These are phyloP conservation scores for Botryotinia globosa DNA, from an alignment of 2,329 filamentous ascomycete genomes.

Conservation along the genomic window DNA sequence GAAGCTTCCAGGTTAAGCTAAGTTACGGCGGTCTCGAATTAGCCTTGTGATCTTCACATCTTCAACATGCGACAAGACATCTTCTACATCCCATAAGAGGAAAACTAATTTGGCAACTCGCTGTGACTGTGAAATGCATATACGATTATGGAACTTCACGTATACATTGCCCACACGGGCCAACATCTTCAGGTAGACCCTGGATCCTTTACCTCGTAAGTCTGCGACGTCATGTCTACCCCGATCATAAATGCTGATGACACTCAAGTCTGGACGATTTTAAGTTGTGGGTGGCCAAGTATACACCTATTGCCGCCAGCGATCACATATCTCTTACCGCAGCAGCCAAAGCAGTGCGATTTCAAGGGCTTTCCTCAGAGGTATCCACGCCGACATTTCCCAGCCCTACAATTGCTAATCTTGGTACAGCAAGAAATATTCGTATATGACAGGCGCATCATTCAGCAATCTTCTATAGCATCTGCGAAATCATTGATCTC, in stretches of 20 bases:
- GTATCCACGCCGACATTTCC: conserved; percentile 45
- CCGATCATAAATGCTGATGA: conserved; percentile 16
- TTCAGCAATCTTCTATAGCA: conserved; percentile 53
- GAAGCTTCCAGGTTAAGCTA: background rate
- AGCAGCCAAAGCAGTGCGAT: conserved; percentile 54
- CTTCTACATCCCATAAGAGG: conserved; percentile 21
- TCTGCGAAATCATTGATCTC: conserved; percentile 45
- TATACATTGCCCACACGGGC: conserved; percentile 91
- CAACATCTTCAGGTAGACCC: conserved; percentile 78
- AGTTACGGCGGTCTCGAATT: background rate
- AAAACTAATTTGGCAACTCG: conserved; percentile 29
- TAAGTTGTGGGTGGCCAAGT: conserved; percentile 73
- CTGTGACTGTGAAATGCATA: conserved; percentile 34
- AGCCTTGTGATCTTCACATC: conserved; percentile 26
- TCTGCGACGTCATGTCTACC: conserved; percentile 27
- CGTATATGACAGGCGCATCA: conserved; percentile 81
- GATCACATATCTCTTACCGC: conserved; percentile 85
- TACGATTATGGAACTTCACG: conserved; percentile 75
- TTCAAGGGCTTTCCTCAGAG: conserved; percentile 74
- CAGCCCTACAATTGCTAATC: conserved; percentile 26
- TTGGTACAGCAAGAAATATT: conserved; percentile 73
- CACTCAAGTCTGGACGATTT: conserved; percentile 72
- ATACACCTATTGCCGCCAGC: conserved; percentile 69
- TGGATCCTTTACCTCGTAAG: conserved; percentile 70
- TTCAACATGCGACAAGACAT: conserved; percentile 25